A percentile compares a stretch with the other conserved stretches of the same genome.
phyloP scores from a whole-genome alignment of 805 yeast species.

The Yarrowia osloensis region DNA sequence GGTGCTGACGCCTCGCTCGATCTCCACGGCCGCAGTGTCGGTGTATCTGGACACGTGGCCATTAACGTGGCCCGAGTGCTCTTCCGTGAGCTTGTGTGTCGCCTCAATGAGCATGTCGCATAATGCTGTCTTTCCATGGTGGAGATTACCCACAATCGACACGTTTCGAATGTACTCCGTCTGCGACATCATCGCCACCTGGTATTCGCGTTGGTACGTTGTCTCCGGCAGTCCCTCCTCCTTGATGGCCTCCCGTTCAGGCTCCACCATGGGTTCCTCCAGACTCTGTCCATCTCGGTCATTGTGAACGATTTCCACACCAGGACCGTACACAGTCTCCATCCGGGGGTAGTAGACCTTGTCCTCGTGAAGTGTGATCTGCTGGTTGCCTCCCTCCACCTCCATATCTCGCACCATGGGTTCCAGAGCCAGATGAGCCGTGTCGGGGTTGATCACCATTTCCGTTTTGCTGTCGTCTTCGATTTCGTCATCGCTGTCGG shows the following conservation, averaged over 20 bases:
- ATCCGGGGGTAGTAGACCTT: conserved; percentile 49
- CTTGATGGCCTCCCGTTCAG: conserved; percentile 49
- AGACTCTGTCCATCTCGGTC: conserved; percentile 55
- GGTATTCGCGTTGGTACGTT: conserved; percentile 61
- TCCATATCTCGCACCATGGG: conserved; percentile 25
- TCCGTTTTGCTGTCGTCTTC: neutral
- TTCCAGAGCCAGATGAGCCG: conserved; percentile 9
- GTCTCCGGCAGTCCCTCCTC: conserved; percentile 66
- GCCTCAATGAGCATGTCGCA: conserved; percentile 66
- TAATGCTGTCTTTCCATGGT: conserved; percentile 84
- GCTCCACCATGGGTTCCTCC: conserved; percentile 66
- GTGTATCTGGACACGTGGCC: conserved; percentile 58
- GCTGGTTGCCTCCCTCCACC: conserved; percentile 34
- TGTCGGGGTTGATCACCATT: neutral
- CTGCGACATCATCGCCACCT: conserved; percentile 50
- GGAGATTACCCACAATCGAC: conserved; percentile 75
- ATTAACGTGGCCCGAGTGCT: conserved; percentile 43
- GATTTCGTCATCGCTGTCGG: conserved; percentile 31
- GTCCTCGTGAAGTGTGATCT: conserved; percentile 50
- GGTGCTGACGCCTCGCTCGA: conserved; percentile 68
- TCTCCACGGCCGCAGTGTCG: conserved; percentile 71
- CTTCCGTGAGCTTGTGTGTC: conserved; percentile 56
- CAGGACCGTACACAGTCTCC: conserved; percentile 55
- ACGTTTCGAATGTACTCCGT: conserved; percentile 74
- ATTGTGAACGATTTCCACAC: conserved; percentile 64